Evolutionary conservation across 371 early-diverging fungal genomes (phyloP), one percentile per base, ranked within the genome.

Genomic region (Actinomucor elegans): DNA sequence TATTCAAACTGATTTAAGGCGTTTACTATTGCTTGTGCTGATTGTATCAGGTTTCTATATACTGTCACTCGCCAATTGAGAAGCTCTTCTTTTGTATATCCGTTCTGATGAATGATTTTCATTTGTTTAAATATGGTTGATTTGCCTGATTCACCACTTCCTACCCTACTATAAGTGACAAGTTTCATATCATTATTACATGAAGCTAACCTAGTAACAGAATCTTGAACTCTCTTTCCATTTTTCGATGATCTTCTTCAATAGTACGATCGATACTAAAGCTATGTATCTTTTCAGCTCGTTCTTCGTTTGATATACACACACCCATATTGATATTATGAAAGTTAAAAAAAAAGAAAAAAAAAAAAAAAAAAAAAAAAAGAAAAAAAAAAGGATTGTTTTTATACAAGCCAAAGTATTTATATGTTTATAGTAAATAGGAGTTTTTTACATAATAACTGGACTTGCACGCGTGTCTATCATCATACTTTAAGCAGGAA

Each of bases 101-200:
- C 96, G 27, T 84, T 80, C 61, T 91, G 92, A 70, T 94, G 90
- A 56, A 96, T 89, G 57, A 96, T 87, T 63, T 92, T 93, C 92
- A 95, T 93, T 68, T 95, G 94, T 54, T 95, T 95, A 28, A 94
- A 87, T 49, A 95, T 88, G 26, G 96, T 95, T 33, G 91, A 88
- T 71, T 94, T 94, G 48, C 95, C 95, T 24, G 92, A 91, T 70
- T 94, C 95, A 47, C 93, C 94, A 61, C 89, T 88, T 12, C 94
- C 90, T 75, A 37, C n/a, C n/a, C n/a, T n/a, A n/a, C n/a, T n/a
- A n/a, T n/a, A n/a, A n/a, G n/a, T n/a, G n/a, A n/a, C n/a, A n/a
- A n/a, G n/a, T n/a, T n/a, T n/a, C n/a, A 9, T 26, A 20, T 44
- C 14, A 45, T 15, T 27, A 32, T 15, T 7, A 20, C 1, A 14